Evolutionary conservation across 2,329 filamentous ascomycete genomes (phyloP), one percentile per base, ranked within the genome.

Genomic region (Aschersonia sp.): DNA sequence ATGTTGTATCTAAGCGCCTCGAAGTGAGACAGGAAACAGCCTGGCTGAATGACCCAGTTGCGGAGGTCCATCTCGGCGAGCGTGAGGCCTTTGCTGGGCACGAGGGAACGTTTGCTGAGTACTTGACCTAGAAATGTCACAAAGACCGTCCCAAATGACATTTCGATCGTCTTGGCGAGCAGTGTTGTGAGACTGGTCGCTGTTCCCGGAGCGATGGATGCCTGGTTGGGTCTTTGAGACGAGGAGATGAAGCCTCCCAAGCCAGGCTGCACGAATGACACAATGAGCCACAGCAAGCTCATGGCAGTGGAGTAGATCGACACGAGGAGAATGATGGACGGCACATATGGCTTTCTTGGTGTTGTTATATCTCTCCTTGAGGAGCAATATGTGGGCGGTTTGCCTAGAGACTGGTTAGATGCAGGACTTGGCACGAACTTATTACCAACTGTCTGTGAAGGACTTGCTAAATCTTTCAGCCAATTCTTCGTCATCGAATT

Each of bases 41-140:
- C 85, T 0, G 84, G 83, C 61, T 83, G 78, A 44, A 81, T 76
- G 22, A 83, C 74, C 85, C 84, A 90, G 42, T 74, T 74, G 44
- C 84, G 73, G 83, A 90, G 87, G 12, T 75, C 81, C 67, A 89
- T 77, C 57, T 90, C 84, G 0, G 85, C 81, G 12, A 90, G 71
- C 0, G 79, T 86, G 49, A 89, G 74, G 2, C 85, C 85, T 3
- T 68, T 65, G 7, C 71, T 67, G 47, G 71, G 74, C 30, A 73
- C 71, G 48, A 86, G 74, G 0, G 84, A 81, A 47, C 82, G 68
- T 22, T 83, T 72, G n/a, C 77, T 87, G 12, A 90, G 64, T 0
- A 84, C 74, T 59, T 92, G 86, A 0, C 86, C 86, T 0, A 89
- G 59, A 47, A 84, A 84, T 0, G 81, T 75, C 1, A 89, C 81